Evolutionary conservation across 108 stramenopile genomes (phyloP), one percentile per base, ranked within the genome.

Genomic region (Bacterosira constricta): DNA sequence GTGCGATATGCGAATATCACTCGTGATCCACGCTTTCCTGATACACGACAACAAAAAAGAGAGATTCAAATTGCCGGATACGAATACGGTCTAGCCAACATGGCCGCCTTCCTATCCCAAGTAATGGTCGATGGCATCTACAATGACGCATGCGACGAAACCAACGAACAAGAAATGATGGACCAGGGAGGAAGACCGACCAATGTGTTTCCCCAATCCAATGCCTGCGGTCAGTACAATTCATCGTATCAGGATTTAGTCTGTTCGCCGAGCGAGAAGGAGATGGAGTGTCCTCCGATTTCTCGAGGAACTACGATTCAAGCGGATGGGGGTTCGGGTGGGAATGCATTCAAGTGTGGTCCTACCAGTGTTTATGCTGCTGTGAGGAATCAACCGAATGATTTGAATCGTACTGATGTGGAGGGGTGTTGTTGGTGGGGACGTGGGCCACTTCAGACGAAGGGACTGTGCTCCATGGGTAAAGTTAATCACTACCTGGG

Each of bases 101-200:
- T 82, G 59, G 81, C 81, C 8, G 76, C 65, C 12, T 82, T 77
- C 54, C 63, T 82, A 3, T 46, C 75, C 4, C 83, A 84, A 41
- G 57, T 68, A 37, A 81, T 84, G 83, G 63, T 80, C 25, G 80
- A 78, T 21, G 74, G 79, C 38, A 82, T 84, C 5, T 60, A 61
- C 34, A 52, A 55, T 45, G 83, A 84, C 32, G 41, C 77, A 30
- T 84, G 83, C 46, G 64, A 73, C 17, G 72, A 57, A 47, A 53
- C 62, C 23, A 72, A 52, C 26, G 75, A 53, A 27, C 50, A 53
- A 34, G 20, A 6, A 17, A 62, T 7, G 29, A 62, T 17, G 12
- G 20, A 35, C 30, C 15, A 20, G 18, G 6, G 17, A 2, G 25
- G 36, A 41, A 11, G 35, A 10, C 25, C 23, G 13, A 51, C 20